Evolutionary conservation across 1,284 basidiomycete genomes (phyloP).

Genomic region (Serendipita sp.): DNA sequence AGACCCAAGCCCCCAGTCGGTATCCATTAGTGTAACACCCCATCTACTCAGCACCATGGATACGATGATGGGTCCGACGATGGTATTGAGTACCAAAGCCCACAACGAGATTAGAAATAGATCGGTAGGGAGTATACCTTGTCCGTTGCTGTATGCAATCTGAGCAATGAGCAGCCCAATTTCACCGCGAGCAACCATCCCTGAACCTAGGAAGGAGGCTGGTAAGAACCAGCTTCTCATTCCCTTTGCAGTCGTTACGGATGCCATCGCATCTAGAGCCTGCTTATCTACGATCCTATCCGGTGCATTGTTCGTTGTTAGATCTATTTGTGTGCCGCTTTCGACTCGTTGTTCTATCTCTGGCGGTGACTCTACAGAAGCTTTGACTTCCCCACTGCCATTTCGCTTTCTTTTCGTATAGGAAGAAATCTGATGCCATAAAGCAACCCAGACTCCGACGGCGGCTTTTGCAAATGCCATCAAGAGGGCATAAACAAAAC

Average conservation of each 20-base stretch:
- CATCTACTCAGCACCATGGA: background rate
- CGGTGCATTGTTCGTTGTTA: too few relatives aligned
- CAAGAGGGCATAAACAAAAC: slow-evolving; percentile 32
- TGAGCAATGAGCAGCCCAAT: slow-evolving; percentile 26
- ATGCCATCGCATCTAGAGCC: background rate
- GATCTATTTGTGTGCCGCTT: too few relatives aligned
- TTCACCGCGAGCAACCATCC: slow-evolving; percentile 33
- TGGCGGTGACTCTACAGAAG: too few relatives aligned
- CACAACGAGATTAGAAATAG: background rate
- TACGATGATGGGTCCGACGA: background rate
- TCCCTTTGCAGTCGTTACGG: background rate
- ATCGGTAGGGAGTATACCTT: background rate
- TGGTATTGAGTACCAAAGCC: background rate
- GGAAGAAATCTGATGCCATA: slow-evolving; percentile 13
- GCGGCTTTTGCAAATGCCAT: slow-evolving; percentile 34
- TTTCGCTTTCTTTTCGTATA: too few relatives aligned
- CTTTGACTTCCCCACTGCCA: too few relatives aligned
- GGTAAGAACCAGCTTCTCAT: background rate
- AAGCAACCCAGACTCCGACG: slow-evolving; percentile 24
- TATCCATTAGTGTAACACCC: too few relatives aligned
- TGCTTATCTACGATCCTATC: too few relatives aligned
- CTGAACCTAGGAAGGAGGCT: slow-evolving; percentile 24
- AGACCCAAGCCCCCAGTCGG: too few relatives aligned
- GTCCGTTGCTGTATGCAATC: slow-evolving; percentile 11
- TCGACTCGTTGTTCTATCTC: too few relatives aligned